Evolutionary conservation across 805 yeast genomes (phyloP), one percentile per base, ranked within the genome.

Genomic region (Metschnikowia lochheadii): DNA sequence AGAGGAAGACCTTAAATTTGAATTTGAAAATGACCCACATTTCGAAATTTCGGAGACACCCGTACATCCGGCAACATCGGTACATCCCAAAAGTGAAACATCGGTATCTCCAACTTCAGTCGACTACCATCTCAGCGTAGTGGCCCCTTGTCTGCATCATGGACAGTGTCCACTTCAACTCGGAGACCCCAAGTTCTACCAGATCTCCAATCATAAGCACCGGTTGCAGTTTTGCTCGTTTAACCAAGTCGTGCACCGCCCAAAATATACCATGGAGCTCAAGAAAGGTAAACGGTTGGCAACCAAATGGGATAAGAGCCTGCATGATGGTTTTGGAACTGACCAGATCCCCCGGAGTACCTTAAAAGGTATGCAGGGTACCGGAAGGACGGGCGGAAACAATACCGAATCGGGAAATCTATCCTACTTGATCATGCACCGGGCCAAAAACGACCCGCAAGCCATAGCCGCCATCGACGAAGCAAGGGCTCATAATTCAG

Each of bases 131-230:
- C 61, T 90, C 46, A 78, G 79, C 38, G 76, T 92, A 7, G 63
- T 92, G 17, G 96, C 96, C 0, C 99, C 99, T 3, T 94, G 97
- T 63, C 68, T 92, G 0, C 97, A 94, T 64, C 96, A 89, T 60
- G 80, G 84, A 11, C 78, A 74, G 56, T 91, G 97, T 61, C 97
- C 98, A 0, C 69, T 92, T 49, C 97, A 91, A 65, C 75, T 82
- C 32, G 84, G 85, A 13, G 85, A 85, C 45, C 88, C 95, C 1
- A 80, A 79, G 34, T 81, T 77, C 60, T 87, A 84, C 62, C 72
- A 73, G 37, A 77, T 74, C 40, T 75, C 80, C 36, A 66, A 78
- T 21, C 89, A 88, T 40, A 78, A 77, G 54, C 77, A 73, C 56
- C 76, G 82, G 51, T 71, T 87, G 46, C 79, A 79, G 49, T 89